Evolutionary conservation across 768 basidiomycete species (phyloP), one percentile per base, ranked within the genome.

Genomic region (Boletus tylopilopsis): DNA sequence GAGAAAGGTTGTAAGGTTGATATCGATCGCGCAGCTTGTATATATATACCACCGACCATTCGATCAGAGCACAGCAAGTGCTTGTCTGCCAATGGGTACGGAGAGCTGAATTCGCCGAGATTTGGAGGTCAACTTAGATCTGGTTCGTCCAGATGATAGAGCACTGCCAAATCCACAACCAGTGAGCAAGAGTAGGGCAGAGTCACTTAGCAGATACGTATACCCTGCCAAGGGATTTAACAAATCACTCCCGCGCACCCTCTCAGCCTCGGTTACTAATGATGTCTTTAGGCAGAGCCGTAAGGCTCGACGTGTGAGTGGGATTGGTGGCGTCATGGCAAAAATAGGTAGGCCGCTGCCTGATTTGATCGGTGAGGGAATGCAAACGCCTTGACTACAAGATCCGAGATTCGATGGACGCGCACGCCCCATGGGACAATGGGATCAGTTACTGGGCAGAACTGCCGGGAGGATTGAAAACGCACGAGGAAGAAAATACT

Each of bases 321-420:
- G 16, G 48, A 39, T 23, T 21, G 15, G 60, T 61, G 60, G 57
- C 57, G 38, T 29, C 23, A 40, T 11, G 45, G 29, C 29, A 19
- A 30, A 44, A 38, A 45, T 13, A 47, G n/a, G 43, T 16, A 25
- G 33, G n/a, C 29, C n/a, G 10, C 42, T 36, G 15, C 33, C 16
- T 32, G 35, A 45, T 51, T 50, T 30, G 21, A 45, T 45, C 12
- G 29, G 35, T 27, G 49, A 22, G 21, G 21, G 12, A n/a, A 24
- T 32, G 53, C 38, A 47, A n/a, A 57, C 54, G 40, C 58, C 58
- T 29, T 60, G 49, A 51, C 57, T 61, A 53, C 58, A 23, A 45
- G 56, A 45, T 55, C 47, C 39, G 42, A 16, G 21, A 34, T 45
- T 32, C 32, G 15, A 33, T 24, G 6, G 13, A 25, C 24, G n/a